phyloP scores from a whole-genome alignment of 441 rosid species.

The Corymbia citriodora region DNA sequence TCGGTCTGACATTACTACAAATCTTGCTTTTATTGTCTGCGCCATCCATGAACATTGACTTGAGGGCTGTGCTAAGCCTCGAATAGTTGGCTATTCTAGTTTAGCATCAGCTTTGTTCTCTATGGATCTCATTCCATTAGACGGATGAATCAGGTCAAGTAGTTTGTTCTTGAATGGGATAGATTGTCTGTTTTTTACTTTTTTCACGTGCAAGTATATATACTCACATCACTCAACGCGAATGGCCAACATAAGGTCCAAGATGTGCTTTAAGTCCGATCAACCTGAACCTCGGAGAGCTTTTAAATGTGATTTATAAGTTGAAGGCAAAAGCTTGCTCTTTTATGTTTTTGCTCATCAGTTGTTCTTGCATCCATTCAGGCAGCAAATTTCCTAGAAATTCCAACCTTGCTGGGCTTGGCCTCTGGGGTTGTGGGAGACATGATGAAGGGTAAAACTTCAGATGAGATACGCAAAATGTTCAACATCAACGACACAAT shows the following conservation, averaged over 20 bases:
- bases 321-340: not conserved
- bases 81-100: not conserved
- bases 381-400: slow-evolving; percentile 1
- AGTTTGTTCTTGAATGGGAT: not conserved
- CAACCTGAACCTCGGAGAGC: not conserved
- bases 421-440: not conserved
- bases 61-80: not conserved
- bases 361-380: not conserved
- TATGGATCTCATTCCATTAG: not conserved
- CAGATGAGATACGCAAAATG: not conserved
- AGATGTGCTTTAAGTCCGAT: not conserved
- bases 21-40: not conserved
- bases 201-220: not conserved
- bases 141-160: not conserved
- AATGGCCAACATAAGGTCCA: not conserved
- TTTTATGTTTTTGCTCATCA: not conserved
- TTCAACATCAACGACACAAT: not conserved
- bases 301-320: not conserved
- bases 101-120: not conserved
- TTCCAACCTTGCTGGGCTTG: not conserved
- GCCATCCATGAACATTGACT: not conserved
- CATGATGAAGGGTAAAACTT: not conserved
- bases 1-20: not conserved
- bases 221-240: not conserved
- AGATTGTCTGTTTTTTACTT: not conserved